Base-by-base conservation (phyloP, 805 yeast genomes). In the Suhomyces sp. region DNA sequence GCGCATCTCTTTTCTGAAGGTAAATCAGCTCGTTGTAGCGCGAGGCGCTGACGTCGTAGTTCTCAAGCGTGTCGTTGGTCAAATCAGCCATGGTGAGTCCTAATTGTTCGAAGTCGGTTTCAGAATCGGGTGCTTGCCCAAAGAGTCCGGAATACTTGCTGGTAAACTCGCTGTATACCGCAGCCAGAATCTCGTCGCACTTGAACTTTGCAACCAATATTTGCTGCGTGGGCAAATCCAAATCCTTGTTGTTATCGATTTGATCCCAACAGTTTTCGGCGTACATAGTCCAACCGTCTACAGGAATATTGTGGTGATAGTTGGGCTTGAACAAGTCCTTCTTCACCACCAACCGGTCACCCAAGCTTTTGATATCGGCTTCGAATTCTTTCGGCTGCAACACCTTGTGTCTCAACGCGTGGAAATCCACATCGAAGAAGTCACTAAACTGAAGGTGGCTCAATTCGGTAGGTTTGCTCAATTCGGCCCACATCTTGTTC, bases 161-260 rank as follows among this genome's bases (percentile, higher is more conserved):
- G 17, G 60, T 50, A 52, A 73, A 74, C 9, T 70, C 73, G 8
- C 61, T 67, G 44, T 55, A 70, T 27, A 71, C 67, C 19, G 52
- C 54, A 44, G 76, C 71, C 22, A 87, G 79, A 47, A 94, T 88
- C 69, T 94, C 98, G 64, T 91, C 96, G 68, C 98, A 93, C 64
- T 96, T 85, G 72, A 90, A 93, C 61, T 94, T 83, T 6, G 99
- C 96, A 23, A 94, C 98, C 54, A 94, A 76, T 31, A 90, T 88
- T 68, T 94, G 99, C 66, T 94, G 99, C 1, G 98, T 92, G 26
- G 99, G 99, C 58, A 94, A 78, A 71, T 94, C 99, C 57, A 94
- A 80, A 67, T 94, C 99, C 70, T 90, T 92, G 72, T 94, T 94
- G 56, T 80, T 78, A 67, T 90, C 96, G 62, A 94, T 94, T 69